phyloP scores from a whole-genome alignment of 768 basidiomycete species.

The Pseudohyphozyma bogoriensis region DNA sequence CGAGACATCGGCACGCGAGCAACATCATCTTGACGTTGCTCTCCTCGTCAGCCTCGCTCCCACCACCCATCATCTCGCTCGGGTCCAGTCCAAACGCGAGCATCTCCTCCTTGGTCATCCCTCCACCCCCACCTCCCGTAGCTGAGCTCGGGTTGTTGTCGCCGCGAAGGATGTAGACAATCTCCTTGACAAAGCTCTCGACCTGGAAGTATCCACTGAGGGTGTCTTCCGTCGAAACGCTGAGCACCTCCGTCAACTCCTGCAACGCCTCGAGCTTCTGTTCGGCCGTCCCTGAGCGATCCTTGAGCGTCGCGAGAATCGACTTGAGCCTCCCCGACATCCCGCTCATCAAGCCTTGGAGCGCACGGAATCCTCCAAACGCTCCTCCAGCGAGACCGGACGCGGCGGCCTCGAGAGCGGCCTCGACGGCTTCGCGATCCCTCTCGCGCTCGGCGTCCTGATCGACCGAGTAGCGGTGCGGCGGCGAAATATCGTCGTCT shows the following conservation, averaged over 20 bases:
- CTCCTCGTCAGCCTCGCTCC: conserved; percentile 42
- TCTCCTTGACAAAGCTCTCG: conserved; percentile 79
- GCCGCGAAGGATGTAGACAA: conserved; percentile 73
- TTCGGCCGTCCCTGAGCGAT: conserved; percentile 68
- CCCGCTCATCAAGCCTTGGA: conserved; percentile 57
- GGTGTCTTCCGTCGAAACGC: conserved; percentile 95
- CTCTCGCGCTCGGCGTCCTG: conserved; percentile 10
- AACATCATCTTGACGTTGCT: conserved; percentile 70
- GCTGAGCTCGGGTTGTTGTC: conserved; percentile 31
- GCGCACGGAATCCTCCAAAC: conserved; percentile 25
- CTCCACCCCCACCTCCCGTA: conserved; percentile 53
- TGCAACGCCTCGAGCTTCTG: conserved; percentile 81
- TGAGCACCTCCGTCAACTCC: conserved; percentile 85
- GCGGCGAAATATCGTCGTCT: conserved; percentile 3
- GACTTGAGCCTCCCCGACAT: conserved; percentile 78
- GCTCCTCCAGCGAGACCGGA: conserved; percentile 13
- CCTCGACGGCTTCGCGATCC: conserved; percentile 14
- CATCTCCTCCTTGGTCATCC: conserved; percentile 56
- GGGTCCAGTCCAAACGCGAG: conserved; percentile 62
- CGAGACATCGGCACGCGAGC: conserved; percentile 88
- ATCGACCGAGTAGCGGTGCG: conserved; percentile 1
- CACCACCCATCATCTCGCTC: conserved; percentile 61
- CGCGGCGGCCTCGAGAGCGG: conserved; percentile 11
- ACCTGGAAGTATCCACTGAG: conserved; percentile 91
- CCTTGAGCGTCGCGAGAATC: conserved; percentile 73